phyloP scores from a whole-genome alignment of 2,329 filamentous ascomycete species.

The Alternaria panax region DNA sequence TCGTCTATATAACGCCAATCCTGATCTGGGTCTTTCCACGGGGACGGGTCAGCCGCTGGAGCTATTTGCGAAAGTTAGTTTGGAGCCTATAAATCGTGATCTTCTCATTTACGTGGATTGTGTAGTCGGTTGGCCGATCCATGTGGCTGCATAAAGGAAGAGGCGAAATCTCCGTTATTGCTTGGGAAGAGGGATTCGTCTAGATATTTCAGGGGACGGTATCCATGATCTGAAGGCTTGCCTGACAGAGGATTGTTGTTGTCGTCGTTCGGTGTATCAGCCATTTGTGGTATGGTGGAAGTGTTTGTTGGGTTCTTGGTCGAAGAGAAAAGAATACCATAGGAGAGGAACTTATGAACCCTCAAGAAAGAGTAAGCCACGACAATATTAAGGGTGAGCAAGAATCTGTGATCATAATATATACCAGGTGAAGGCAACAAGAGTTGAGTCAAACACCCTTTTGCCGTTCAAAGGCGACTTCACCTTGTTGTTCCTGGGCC shows the following conservation, averaged over 20 bases:
- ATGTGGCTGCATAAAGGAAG: constrained; percentile 5
- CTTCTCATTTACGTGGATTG: constrained; percentile 1
- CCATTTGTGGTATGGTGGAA: neutral
- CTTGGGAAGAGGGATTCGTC: constrained; percentile 6
- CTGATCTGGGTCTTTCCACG: neutral
- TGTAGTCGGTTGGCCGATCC: neutral
- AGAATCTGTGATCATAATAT: neutral
- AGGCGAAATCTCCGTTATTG: constrained; percentile 7
- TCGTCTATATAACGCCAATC: constrained; percentile 1
- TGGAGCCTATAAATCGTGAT: neutral
- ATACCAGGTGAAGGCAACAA: neutral
- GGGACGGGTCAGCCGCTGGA: neutral
- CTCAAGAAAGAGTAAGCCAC: neutral
- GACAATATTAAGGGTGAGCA: neutral
- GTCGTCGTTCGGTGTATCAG: neutral
- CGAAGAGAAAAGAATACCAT: neutral
- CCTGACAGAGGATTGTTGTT: neutral
- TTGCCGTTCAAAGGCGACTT: neutral
- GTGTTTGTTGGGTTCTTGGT: neutral
- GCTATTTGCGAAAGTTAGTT: neutral
- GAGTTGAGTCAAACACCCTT: neutral
- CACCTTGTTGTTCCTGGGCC: neutral
- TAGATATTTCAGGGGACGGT: neutral
- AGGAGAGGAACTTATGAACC: neutral
- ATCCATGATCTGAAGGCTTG: neutral